Base-by-base conservation (phyloP, 148 eudicot genomes). In the Silene conica region DNA sequence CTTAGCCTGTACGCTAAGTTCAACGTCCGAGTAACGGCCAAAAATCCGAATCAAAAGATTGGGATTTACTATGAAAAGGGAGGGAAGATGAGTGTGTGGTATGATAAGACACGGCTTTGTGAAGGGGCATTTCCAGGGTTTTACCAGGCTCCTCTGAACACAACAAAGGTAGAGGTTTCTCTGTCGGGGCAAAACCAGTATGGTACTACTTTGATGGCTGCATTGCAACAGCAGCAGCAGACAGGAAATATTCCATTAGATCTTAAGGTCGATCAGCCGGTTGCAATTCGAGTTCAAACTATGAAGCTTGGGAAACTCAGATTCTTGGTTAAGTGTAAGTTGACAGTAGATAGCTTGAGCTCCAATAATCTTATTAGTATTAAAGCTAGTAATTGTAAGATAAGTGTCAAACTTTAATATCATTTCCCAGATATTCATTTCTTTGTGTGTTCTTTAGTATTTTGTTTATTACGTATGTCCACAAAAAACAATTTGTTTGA, bases 41-140 rank as follows among this genome's bases (percentile, higher is more conserved):
- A 74, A 1, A 94, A 94, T 82, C 92, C 93, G 1, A 94, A 94
- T 79, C 77, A 91, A 64, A 89, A 94, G 54, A 89, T 91, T 11
- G 98, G 96, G 16, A 94, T 94, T 14, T 89, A 86, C 81, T 94
- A 91, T 61, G 84, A 87, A 65, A 85, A 83, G 76, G 96, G 96
- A 56, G 92, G 97, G 67, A 83, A 80, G 41, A 74, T 91, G 70
- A 87, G 91, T 12, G 96, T 88, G 13, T 89, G 90, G 97, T 91
- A 94, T 80, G 76, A 83, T 1, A 72, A 82, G 74, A 89, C 92
- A 1, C 78, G 83, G 71, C 88, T 94, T 3, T 94, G 98, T 70
- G 78, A 77, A 63, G 98, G 98, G 7, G 52, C 84, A 0, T 59
- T 94, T 14, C 97, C 93, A 0, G 80, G 20, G 63, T 94, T 91